Conservation (phyloP, 208 protist species). For the Leishmania amazonensis region DNA sequence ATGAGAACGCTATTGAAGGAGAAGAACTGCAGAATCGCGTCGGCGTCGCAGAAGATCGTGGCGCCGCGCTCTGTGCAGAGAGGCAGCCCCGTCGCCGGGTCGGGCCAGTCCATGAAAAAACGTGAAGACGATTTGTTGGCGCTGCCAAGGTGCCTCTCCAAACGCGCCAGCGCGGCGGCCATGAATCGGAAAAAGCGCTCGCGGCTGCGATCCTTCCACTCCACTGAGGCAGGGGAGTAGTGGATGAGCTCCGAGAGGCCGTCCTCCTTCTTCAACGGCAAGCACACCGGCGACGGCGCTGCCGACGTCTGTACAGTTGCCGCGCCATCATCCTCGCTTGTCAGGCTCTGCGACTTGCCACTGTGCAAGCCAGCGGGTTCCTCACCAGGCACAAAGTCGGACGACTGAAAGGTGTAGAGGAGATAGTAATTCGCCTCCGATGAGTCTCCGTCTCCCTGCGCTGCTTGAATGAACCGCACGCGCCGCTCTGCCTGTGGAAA, state of each 20-base stretch:
- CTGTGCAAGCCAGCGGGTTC: neutral
- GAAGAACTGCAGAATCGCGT: conserved; percentile 54
- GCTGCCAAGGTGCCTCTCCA: conserved; percentile 8
- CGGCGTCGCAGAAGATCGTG: conserved; percentile 40
- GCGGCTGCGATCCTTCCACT: conserved; percentile 56
- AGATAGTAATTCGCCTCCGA: conserved; percentile 25
- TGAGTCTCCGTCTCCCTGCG: neutral
- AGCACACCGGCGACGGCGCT: neutral
- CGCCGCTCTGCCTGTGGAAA: conserved; percentile 32
- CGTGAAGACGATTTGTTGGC: neutral
- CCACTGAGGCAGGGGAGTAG: conserved; percentile 26
- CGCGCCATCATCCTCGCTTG: conserved; percentile 22
- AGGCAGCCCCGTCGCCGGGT: conserved; percentile 55
- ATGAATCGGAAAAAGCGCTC: conserved; percentile 53
- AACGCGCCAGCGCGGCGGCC: conserved; percentile 5
- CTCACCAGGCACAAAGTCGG: conserved; percentile 15
- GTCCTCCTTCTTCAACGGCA: conserved; percentile 2
- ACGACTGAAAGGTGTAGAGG: conserved; percentile 52
- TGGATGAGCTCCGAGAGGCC: conserved; percentile 38
- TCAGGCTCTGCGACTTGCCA: conserved; percentile 21
- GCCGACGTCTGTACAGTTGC: neutral
- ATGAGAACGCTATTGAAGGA: conserved; percentile 43
- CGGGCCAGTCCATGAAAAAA: conserved; percentile 54
- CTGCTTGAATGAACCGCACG: neutral
- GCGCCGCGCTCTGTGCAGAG: conserved; percentile 32